Conservation (phyloP, 73 alveolate species). For the Paramecium sonneborni region DNA sequence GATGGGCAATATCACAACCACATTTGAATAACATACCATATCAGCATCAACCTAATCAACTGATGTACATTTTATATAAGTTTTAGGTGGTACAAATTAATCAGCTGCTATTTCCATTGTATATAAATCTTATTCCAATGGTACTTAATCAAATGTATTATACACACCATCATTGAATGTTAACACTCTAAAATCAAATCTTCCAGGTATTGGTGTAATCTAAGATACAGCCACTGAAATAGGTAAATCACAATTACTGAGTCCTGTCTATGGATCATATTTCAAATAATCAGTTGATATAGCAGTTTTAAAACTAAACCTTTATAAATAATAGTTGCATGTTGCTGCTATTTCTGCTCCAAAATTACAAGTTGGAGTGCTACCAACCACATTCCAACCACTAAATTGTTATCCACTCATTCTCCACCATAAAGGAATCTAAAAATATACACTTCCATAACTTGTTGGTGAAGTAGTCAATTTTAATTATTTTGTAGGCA, state of each 20-base stretch:
- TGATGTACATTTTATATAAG: slow-evolving; percentile 36
- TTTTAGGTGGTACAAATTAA: not conserved
- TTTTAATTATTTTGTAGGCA: slow-evolving; percentile 36
- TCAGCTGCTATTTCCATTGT: slow-evolving; percentile 61
- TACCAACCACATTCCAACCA: slow-evolving; percentile 10
- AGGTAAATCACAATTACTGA: slow-evolving; percentile 60
- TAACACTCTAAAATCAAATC: slow-evolving; percentile 45
- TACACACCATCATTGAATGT: slow-evolving; percentile 49
- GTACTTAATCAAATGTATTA: not conserved
- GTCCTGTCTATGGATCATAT: slow-evolving; percentile 43
- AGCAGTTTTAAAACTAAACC: slow-evolving; percentile 32
- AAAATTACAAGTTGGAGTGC: slow-evolving; percentile 41
- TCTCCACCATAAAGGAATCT: slow-evolving; percentile 62
- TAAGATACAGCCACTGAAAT: slow-evolving; percentile 9
- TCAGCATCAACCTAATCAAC: slow-evolving; percentile 46
- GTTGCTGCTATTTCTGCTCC: slow-evolving; percentile 36
- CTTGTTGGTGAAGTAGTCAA: slow-evolving; percentile 5
- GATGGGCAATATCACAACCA: not conserved
- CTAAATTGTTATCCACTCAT: not conserved
- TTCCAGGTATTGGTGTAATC: slow-evolving; percentile 59
- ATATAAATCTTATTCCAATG: slow-evolving; percentile 59
- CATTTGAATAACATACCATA: not conserved
- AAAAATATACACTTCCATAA: slow-evolving; percentile 18
- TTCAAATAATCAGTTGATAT: slow-evolving; percentile 45
- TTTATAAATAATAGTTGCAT: slow-evolving; percentile 16